phyloP scores from a whole-genome alignment of 2,329 filamentous ascomycete genomes.

The Penicillium capsulatum region DNA sequence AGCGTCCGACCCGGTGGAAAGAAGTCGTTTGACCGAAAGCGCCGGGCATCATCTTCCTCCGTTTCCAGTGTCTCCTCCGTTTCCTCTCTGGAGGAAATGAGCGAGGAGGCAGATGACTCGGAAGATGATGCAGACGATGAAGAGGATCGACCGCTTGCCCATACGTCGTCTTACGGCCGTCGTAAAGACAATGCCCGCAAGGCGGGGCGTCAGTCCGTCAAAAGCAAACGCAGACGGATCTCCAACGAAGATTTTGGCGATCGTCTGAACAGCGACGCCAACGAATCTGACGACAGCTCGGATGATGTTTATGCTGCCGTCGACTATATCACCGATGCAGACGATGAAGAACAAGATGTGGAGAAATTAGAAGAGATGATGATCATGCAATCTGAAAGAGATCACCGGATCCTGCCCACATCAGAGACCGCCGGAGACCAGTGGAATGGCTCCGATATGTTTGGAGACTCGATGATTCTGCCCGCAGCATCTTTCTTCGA shows the following conservation, averaged over 20 bases:
- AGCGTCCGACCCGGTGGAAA: conserved; percentile 22
- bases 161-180: conserved; percentile 42
- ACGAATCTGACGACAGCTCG: conserved; percentile 43
- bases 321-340: conserved; percentile 73
- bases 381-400: conserved; percentile 53
- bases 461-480: conserved; percentile 42
- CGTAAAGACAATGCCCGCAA: conserved; percentile 35
- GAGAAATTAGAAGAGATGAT: conserved; percentile 73
- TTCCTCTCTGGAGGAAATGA: conserved; percentile 34
- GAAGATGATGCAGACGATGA: conserved; percentile 44
- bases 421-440: conserved; percentile 25
- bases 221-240: conserved; percentile 33
- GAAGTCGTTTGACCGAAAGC: conserved; percentile 28
- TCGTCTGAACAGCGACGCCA: conserved; percentile 28
- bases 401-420: conserved; percentile 27
- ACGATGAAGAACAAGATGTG: conserved; percentile 75
- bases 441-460: conserved; percentile 54
- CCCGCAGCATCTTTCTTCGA: conserved; percentile 42
- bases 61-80: conserved; percentile 38
- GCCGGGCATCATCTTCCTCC: conserved; percentile 34
- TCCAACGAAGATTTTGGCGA: conserved; percentile 31
- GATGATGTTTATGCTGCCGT: conserved; percentile 73
- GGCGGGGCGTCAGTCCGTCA: conserved; percentile 37
- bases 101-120: conserved; percentile 36
- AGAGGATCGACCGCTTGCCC: conserved; percentile 40